Base-by-base conservation (phyloP, 1,284 basidiomycete genomes). In the Tilletia caries region DNA sequence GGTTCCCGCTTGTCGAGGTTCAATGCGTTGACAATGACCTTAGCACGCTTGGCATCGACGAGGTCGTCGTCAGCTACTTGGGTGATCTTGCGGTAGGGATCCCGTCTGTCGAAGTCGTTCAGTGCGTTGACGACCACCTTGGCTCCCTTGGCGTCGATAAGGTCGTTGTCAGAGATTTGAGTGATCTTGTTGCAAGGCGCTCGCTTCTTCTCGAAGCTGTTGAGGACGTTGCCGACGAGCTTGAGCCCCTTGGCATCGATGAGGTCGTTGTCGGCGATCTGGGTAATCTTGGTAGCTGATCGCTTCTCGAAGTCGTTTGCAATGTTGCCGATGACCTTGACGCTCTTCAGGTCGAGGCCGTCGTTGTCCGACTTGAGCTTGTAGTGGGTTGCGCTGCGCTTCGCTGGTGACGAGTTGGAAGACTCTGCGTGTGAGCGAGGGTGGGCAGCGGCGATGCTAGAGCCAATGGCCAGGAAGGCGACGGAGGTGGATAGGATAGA, bases 361-460 rank as follows among this genome's bases (percentile, higher is more conserved):
- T 62, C 58, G 1, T 62, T 37, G 33, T 62, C 58, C 0, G 52
- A 54, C 5, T 5, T 18, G 46, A 50, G 46, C n/a, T n/a, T n/a
- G n/a, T n/a, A n/a, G n/a, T n/a, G n/a, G n/a, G n/a, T n/a, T n/a
- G n/a, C n/a, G n/a, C n/a, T n/a, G n/a, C n/a, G n/a, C n/a, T n/a
- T n/a, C 37, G 2, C 15, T 41, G 37, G 37, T 15, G 37, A 41
- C 37, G 15, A 41, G 37, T 15, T 41, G 8, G 37, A 41, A 41
- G 27, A 20, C 58, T 62, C 58, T 20, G 20, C 10, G 32, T 12
- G 58, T n/a, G 33, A 15, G 58, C 32, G 58, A 34, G 58, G 58
- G 58, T 62, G 58, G 58, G 58, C 58, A 6, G 58, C 58, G 13
- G 58, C 58, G 32, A 62, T 25, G 58, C 58, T 62, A 29, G 32